phyloP scores from a whole-genome alignment of 331 rosid genomes.

The Quercus lobata region DNA sequence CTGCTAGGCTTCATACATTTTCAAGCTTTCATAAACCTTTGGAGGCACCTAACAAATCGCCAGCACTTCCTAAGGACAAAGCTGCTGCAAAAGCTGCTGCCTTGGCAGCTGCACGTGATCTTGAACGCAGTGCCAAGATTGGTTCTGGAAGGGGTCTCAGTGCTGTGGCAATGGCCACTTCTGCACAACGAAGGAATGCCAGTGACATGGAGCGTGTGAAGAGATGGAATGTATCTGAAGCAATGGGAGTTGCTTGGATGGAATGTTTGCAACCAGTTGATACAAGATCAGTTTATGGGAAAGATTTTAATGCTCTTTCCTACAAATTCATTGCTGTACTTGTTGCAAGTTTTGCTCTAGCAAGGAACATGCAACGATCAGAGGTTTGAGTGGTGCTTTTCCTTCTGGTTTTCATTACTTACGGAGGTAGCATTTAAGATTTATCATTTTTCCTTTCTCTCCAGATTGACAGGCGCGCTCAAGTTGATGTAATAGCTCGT shows the following conservation, averaged over 20 bases:
- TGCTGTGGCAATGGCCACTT: constrained; percentile 99
- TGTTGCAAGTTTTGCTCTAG: constrained; percentile 94
- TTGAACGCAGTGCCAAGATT: constrained; percentile 74
- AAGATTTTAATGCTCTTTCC: constrained; percentile 89
- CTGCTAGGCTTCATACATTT: constrained; percentile 74
- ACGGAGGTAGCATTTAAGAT: constrained; percentile 21
- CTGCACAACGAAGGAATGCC: constrained; percentile 81
- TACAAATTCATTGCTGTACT: constrained; percentile 91
- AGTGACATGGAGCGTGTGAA: constrained; percentile 85
- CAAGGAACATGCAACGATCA: constrained; percentile 94
- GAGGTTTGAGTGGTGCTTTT: constrained; percentile 60
- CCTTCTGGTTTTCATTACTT: constrained; percentile 19
- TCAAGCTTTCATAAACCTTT: constrained; percentile 91
- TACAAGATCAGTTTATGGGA: constrained; percentile 89
- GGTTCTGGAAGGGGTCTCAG: constrained; percentile 99
- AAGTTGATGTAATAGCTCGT: constrained; percentile 50
- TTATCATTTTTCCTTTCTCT: constrained; percentile 26
- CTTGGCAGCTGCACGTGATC: constrained; percentile 93
- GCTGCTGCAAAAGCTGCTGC: constrained; percentile 98
- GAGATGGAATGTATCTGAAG: constrained; percentile 92
- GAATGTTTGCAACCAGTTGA: constrained; percentile 97
- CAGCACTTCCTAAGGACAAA: constrained; percentile 76
- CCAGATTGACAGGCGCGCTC: constrained; percentile 92
- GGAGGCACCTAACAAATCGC: constrained; percentile 49
- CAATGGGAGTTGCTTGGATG: constrained; percentile 99